A percentile compares a stretch with the other conserved stretches of the same genome.
Conservation (phyloP, 176 grass and related monocot species). For the Hordeum marinum region DNA sequence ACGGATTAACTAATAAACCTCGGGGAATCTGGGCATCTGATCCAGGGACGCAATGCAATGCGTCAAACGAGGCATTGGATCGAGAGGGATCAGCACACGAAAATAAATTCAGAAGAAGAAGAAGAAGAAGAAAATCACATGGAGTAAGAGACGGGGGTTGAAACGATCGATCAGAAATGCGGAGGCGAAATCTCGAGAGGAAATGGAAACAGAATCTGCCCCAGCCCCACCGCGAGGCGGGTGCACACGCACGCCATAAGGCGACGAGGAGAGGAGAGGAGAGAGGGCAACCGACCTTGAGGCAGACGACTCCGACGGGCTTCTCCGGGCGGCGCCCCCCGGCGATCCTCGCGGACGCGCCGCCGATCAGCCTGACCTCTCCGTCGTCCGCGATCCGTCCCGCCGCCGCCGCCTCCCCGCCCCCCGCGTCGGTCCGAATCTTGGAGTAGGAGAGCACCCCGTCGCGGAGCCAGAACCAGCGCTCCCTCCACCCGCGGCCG, state of each 20-base stretch:
- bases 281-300: constrained; percentile 18
- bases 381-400: constrained; percentile 7
- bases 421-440: constrained; percentile 38
- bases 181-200: not conserved
- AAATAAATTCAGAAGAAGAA: not conserved
- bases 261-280: not conserved
- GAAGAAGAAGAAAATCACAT: not conserved
- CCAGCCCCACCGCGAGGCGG: not conserved
- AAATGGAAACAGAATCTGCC: constrained; percentile 12
- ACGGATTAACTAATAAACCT: not conserved
- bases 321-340: constrained; percentile 27
- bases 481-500: constrained; percentile 69
- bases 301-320: constrained; percentile 40
- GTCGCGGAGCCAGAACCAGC: constrained; percentile 71
- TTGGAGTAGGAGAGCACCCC: constrained; percentile 84
- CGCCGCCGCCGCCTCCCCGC: not conserved
- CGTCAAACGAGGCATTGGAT: not conserved
- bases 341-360: constrained; percentile 25
- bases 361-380: constrained; percentile 57
- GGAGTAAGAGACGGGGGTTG: not conserved
- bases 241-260: not conserved
- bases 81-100: not conserved
- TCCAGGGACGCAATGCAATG: constrained; percentile 16
- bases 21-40: not conserved
- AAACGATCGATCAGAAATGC: not conserved